Base-by-base conservation (phyloP, 2,329 filamentous ascomycete genomes). In the Zalaria obscura region DNA sequence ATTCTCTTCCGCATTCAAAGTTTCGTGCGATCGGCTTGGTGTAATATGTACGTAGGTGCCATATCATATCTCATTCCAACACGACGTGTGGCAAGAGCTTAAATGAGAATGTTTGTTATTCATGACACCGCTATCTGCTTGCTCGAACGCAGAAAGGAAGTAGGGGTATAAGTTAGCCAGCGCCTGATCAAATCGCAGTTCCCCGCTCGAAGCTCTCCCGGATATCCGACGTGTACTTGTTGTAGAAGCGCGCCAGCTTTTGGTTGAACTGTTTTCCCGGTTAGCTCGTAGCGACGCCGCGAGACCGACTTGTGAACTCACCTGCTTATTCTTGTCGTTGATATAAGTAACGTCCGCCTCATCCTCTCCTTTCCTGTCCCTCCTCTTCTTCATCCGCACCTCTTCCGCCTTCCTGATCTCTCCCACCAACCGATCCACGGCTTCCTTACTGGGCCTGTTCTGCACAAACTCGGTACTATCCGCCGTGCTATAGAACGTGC, bases 191-290 rank as follows among this genome's bases (percentile, higher is more conserved):
- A 60, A 96, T 91, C 75, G 93, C 93, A 3, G 91, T 96, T 11
- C 91, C 91, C 49, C 91, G 76, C 73, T 98, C 91, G 60, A 98
- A 98, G 62, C 83, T 95, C 58, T 98, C 91, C 57, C 91, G 73
- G 54, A 98, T 96, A 61, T 98, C 91, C 28, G 83, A 78, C 36
- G 91, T 98, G 63, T 98, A 98, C 70, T 94, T 93, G 67, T 98
- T 91, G 66, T 98, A 98, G 68, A 96, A 98, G 50, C 91, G 73
- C 41, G 82, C 72, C 62, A 98, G 69, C 68, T 98, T 96, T 68
- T 93, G 80, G 76, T 98, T 98, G 70, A 98, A 98, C 72, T 95
- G 87, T 40, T 4, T 1, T 1, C 10, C 2, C 4, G 7, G 34
- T 44, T 32, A 44, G 42, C 27, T 26, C 11, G 27, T 25, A 25